Conservation (phyloP, 164 flowering plant genomes). For the Vitis amurensis region DNA sequence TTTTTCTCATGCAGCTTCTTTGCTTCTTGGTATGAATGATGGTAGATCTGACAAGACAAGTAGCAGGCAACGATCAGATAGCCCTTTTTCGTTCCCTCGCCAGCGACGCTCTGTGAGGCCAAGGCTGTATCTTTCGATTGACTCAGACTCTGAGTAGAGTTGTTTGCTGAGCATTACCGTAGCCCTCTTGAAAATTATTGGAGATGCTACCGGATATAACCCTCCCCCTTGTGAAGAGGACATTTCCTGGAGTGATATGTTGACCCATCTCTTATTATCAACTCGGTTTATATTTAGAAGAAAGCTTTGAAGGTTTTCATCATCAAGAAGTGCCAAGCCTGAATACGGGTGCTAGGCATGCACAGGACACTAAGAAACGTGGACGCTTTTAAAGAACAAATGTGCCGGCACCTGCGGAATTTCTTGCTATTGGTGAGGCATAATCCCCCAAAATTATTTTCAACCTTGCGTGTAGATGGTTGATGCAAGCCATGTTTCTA, state of each 20-base stretch:
- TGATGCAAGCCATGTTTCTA: not conserved
- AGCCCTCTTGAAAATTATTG: not conserved
- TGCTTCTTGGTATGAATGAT: slow-evolving; percentile 70
- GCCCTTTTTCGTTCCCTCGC: slow-evolving; percentile 78
- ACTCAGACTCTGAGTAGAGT: slow-evolving; percentile 71
- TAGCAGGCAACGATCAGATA: slow-evolving; percentile 53
- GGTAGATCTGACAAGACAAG: slow-evolving; percentile 49
- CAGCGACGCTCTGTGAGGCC: slow-evolving; percentile 82
- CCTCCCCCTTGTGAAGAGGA: not conserved
- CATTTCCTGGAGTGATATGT: not conserved
- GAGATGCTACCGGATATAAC: not conserved
- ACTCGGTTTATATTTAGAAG: slow-evolving; percentile 1
- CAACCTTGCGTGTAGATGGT: not conserved
- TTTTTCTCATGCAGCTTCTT: slow-evolving; percentile 57
- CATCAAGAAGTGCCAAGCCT: no score
- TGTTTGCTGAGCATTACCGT: not conserved
- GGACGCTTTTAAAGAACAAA: not conserved
- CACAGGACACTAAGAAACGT: not conserved
- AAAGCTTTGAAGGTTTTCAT: not conserved
- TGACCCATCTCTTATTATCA: not conserved
- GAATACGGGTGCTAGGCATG: not conserved
- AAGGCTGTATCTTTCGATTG: slow-evolving; percentile 69
- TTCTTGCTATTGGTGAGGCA: not conserved
- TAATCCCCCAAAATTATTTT: not conserved
- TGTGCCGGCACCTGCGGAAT: slow-evolving; percentile 8